Percentiles rank a stretch among this genome's conserved stretches.
phyloP scores from a whole-genome alignment of 2,329 filamentous ascomycete species.

The Pseudogymnoascus sp. region DNA sequence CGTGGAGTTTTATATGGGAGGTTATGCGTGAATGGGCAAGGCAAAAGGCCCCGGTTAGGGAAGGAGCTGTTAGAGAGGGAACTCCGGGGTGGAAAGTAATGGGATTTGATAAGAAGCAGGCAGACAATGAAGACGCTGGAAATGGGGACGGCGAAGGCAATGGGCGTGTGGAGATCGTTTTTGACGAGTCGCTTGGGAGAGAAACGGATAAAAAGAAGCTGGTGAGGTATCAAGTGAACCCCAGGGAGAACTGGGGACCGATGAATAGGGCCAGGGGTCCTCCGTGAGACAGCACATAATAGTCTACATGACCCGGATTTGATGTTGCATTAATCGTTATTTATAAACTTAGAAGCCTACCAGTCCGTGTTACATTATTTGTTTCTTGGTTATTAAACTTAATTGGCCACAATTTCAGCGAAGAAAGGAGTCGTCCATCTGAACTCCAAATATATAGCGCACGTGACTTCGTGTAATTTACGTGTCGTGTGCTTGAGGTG shows the following conservation, averaged over 20 bases:
- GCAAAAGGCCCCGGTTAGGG: conserved; percentile 71
- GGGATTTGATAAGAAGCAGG: conserved; percentile 29
- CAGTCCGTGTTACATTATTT: neutral
- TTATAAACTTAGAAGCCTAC: neutral
- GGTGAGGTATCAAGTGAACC: conserved; percentile 84
- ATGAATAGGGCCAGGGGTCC: conserved; percentile 28
- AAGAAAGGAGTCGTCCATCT: neutral
- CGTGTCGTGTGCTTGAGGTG: neutral
- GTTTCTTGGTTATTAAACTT: neutral
- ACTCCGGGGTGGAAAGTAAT: conserved; percentile 67
- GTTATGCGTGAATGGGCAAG: conserved; percentile 87
- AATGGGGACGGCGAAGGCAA: conserved; percentile 25
- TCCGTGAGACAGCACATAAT: neutral
- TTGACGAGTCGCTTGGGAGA: conserved; percentile 71
- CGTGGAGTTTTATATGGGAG: conserved; percentile 85
- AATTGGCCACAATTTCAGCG: neutral
- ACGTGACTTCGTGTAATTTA: conserved; percentile 5
- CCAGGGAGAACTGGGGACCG: conserved; percentile 88
- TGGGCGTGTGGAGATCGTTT: conserved; percentile 45
- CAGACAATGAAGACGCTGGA: conserved; percentile 14
- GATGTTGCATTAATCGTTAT: neutral
- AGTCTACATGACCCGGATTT: neutral
- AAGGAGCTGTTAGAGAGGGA: conserved; percentile 59
- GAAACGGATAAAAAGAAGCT: conserved; percentile 60
- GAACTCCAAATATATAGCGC: neutral